Conservation (phyloP, 495 filamentous ascomycete species). For the Oleoguttula mirabilis region DNA sequence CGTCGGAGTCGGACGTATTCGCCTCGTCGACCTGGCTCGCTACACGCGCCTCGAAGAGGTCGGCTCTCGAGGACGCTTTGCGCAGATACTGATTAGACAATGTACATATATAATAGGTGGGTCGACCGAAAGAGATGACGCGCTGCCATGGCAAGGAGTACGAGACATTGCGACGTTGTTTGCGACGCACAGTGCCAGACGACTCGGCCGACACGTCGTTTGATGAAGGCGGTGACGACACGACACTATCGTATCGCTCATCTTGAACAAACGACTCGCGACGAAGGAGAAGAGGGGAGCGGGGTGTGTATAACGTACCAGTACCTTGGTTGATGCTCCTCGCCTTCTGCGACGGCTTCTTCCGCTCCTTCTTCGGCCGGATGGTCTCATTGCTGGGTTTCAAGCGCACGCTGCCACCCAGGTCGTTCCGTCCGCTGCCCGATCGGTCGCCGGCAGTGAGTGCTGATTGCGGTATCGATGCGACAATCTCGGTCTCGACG, state of each 20-base stretch:
- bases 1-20: slow-evolving; percentile 91
- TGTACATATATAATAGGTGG: slow-evolving; percentile 15
- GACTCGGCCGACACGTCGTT: not conserved
- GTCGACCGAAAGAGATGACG: not conserved
- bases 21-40: slow-evolving; percentile 87
- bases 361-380: slow-evolving; percentile 81
- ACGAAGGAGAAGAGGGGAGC: slow-evolving; percentile 2
- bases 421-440: slow-evolving; percentile 38
- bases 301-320: slow-evolving; percentile 42
- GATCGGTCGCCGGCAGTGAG: slow-evolving; percentile 57
- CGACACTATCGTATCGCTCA: not conserved
- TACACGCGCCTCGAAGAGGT: slow-evolving; percentile 94
- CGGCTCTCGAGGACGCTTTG: slow-evolving; percentile 83
- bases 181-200: too few species aligned
- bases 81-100: slow-evolving; percentile 22
- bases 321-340: slow-evolving; percentile 57
- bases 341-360: slow-evolving; percentile 60
- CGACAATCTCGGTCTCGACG: slow-evolving; percentile 93
- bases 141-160: not conserved
- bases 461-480: slow-evolving; percentile 80
- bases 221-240: slow-evolving; percentile 1
- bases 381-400: slow-evolving; percentile 91
- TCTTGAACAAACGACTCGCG: slow-evolving; percentile 6
- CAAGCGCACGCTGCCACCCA: slow-evolving; percentile 62
- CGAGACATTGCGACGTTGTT: not conserved